Percentiles rank a stretch among this genome's conserved stretches.
Conservation (phyloP, 768 basidiomycete genomes). For the Mycena olivaceomarginata region DNA sequence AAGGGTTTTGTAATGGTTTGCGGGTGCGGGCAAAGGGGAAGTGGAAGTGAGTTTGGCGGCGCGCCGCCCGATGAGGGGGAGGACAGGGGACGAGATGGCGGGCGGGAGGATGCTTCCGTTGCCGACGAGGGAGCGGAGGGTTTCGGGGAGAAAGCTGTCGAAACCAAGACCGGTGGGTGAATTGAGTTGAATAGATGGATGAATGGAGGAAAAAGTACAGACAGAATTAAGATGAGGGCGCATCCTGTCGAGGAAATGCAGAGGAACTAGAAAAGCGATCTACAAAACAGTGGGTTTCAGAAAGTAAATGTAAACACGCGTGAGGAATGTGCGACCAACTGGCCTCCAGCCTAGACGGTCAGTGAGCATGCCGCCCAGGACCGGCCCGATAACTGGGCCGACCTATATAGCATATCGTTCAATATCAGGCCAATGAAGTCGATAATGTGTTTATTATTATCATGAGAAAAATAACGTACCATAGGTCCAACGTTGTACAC, state of each 20-base stretch:
- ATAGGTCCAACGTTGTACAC: slow-evolving; percentile 78
- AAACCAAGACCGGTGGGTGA: slow-evolving; percentile 50
- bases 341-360: slow-evolving; percentile 80
- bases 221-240: slow-evolving; percentile 70
- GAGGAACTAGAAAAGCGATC: slow-evolving; percentile 80
- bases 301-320: slow-evolving; percentile 17
- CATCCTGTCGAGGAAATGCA: slow-evolving; percentile 68
- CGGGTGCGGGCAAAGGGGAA: slow-evolving; percentile 55
- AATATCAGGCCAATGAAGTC: too few relatives aligned
- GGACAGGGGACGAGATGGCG: slow-evolving; percentile 70
- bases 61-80: slow-evolving; percentile 67
- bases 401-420: slow-evolving; percentile 54
- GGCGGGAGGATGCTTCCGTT: slow-evolving; percentile 68
- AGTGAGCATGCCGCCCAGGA: slow-evolving; percentile 76
- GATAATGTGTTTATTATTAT: slow-evolving; percentile 41
- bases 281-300: slow-evolving; percentile 43
- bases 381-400: slow-evolving; percentile 78
- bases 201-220: slow-evolving; percentile 31
- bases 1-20: slow-evolving; percentile 71
- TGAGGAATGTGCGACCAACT: slow-evolving; percentile 22
- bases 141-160: slow-evolving; percentile 64
- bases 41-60: slow-evolving; percentile 47
- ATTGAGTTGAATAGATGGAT: slow-evolving; percentile 55
- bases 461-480: slow-evolving; percentile 54
- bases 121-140: slow-evolving; percentile 72